These are phyloP conservation scores for Iris pallida DNA, from an alignment of 116 monocot genomes.

Conservation along the genomic window DNA sequence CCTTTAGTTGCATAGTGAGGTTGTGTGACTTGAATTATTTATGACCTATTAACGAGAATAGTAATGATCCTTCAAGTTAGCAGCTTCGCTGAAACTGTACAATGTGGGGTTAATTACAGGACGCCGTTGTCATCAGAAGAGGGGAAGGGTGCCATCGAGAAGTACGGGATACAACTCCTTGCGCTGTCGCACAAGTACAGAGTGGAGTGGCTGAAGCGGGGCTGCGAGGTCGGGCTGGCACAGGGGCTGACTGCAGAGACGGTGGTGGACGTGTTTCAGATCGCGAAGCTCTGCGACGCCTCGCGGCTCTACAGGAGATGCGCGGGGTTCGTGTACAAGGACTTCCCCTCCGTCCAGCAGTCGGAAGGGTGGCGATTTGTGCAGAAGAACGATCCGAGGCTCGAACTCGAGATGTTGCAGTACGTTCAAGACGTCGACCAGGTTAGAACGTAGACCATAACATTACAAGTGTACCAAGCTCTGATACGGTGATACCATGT, in stretches of 20 bases:
- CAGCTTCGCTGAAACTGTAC: no score
- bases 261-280: slow-evolving; percentile 55
- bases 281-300: slow-evolving; percentile 65
- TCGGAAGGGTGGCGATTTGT: slow-evolving; percentile 78
- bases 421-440: slow-evolving; percentile 42
- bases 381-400: slow-evolving; percentile 47
- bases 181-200: slow-evolving; percentile 64
- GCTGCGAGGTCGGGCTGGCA: slow-evolving; percentile 33
- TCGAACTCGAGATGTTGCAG: slow-evolving; percentile 68
- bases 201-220: slow-evolving; percentile 61
- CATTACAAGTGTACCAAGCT: not conserved
- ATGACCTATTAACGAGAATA: no score
- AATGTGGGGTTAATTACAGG: slow-evolving; percentile 1
- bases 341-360: slow-evolving; percentile 44
- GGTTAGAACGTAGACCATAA: slow-evolving; percentile 17
- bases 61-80: no score
- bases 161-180: slow-evolving; percentile 60
- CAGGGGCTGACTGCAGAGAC: slow-evolving; percentile 28
- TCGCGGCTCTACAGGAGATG: slow-evolving; percentile 50
- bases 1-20: no score
- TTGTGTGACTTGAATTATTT: no score
- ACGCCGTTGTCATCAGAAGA: not conserved
- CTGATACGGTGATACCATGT: no score
- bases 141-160: slow-evolving; percentile 36
- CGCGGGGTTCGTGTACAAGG: slow-evolving; percentile 35